A percentile compares a stretch with the other conserved stretches of the same genome.
phyloP scores from a whole-genome alignment of 2,329 filamentous ascomycete genomes.

The Fusarium sterilihyphosum region DNA sequence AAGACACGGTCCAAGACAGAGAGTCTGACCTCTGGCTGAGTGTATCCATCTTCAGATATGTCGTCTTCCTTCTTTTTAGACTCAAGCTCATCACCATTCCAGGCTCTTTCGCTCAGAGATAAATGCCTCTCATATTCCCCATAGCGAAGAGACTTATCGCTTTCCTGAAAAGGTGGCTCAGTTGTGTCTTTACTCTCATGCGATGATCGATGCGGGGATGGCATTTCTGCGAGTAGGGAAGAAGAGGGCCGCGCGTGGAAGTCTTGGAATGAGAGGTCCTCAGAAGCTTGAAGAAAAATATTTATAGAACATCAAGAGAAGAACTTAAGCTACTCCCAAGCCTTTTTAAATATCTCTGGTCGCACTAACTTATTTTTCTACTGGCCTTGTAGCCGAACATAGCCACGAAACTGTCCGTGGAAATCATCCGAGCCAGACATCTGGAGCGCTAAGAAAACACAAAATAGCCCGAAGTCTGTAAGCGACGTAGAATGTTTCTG shows the following conservation, averaged over 20 bases:
- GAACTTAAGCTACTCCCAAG: fast-evolving
- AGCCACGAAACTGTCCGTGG: neutral
- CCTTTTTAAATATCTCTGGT: neutral
- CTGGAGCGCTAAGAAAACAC: neutral
- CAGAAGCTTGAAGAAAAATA: neutral
- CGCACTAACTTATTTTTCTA: neutral
- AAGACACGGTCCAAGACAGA: neutral
- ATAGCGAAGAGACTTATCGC: neutral
- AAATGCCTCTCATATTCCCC: neutral
- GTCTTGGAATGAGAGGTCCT: neutral
- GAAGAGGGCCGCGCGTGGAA: neutral
- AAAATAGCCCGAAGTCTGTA: neutral
- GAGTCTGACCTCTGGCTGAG: neutral
- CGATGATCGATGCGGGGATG: neutral
- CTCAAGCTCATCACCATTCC: neutral
- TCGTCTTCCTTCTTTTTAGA: neutral
- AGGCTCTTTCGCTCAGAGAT: neutral
- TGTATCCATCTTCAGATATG: neutral
- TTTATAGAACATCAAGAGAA: neutral
- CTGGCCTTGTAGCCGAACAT: neutral
- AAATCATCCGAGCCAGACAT: neutral
- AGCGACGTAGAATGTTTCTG: too few relatives aligned
- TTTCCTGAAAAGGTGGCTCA: neutral
- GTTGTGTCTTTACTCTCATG: neutral
- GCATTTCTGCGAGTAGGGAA: neutral